Conservation (phyloP, 2,329 filamentous ascomycete species). For the Colletotrichum abscissum region DNA sequence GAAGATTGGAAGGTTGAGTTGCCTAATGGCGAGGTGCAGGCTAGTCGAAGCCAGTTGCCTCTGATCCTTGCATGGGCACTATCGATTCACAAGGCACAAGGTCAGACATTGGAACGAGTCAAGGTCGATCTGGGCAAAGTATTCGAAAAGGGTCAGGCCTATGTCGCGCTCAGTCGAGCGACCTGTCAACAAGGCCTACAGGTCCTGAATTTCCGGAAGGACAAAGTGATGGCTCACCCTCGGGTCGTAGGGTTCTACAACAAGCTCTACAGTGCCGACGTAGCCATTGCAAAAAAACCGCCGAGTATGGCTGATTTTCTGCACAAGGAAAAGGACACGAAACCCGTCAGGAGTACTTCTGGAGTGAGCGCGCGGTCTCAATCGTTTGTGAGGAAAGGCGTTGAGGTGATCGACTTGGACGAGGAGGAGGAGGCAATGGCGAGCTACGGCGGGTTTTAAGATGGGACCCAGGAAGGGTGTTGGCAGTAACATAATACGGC, state of each 20-base stretch:
- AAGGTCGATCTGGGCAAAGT: constrained; percentile 93
- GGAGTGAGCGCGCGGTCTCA: constrained; percentile 24
- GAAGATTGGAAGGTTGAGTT: constrained; percentile 98
- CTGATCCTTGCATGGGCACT: constrained; percentile 96
- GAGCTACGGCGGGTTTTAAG: constrained; percentile 53
- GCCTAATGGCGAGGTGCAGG: constrained; percentile 94
- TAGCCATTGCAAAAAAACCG: constrained; percentile 51
- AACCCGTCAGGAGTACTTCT: constrained; percentile 43
- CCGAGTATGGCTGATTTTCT: constrained; percentile 54
- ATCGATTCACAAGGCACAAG: constrained; percentile 98
- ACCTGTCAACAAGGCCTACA: constrained; percentile 89
- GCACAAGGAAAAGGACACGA: constrained; percentile 36
- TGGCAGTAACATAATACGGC: constrained; percentile 16
- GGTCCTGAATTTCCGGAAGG: constrained; percentile 87
- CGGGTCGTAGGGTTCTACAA: constrained; percentile 88
- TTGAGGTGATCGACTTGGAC: constrained; percentile 49
- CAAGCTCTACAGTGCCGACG: constrained; percentile 80
- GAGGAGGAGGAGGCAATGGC: constrained; percentile 63
- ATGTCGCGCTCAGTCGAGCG: constrained; percentile 94
- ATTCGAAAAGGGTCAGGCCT: constrained; percentile 98
- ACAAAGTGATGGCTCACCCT: constrained; percentile 94
- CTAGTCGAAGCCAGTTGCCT: constrained; percentile 83
- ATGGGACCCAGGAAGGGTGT: background rate
- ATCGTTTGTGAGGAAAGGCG: constrained; percentile 36
- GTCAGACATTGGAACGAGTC: constrained; percentile 91